Evolutionary conservation across 208 protist species (phyloP), one percentile per base, ranked within the genome.

Genomic region (Wallacemonas sp.): DNA sequence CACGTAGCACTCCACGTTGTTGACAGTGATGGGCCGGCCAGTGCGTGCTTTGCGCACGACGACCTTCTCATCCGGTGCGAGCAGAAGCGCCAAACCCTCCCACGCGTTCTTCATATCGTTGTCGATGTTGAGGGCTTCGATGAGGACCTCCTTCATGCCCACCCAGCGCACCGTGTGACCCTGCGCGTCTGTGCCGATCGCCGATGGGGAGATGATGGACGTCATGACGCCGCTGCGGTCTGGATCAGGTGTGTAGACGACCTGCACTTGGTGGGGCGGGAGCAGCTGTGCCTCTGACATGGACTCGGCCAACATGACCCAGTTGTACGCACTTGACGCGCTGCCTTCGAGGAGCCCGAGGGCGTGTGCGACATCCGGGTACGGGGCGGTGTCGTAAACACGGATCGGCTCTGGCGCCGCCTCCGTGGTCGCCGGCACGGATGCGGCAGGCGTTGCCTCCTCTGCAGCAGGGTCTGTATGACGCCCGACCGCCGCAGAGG

Each of bases 261-360:
- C 66, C 8, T 17, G 30, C 9, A 71, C 33, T 30, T n/a, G 14
- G 38, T 41, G 45, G 11, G 66, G 66, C 21, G 66, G 66, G 26
- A 71, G 46, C 31, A 71, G 47, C 46, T 71, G 66, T 30, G 54
- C 56, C 38, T 71, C 66, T 11, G 66, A 71, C 54, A 71, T 61
- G 24, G 66, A 39, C 47, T 71, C 66, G 27, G 66, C 66, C 21
- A 71, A 38, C 38, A 64, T 53, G n/a, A 59, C 56, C 66, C 66
- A 71, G 55, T 71, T 71, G 56, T 49, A 71, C 26, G 66, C 38
- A 38, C 66, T 71, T 2, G 24, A 41, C 5, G 55, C 26, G 26
- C 56, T 65, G 24, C 31, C 24, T 17, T 2, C 58, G 27, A 71
- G 2, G 15, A 71, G 45, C 36, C 21, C 0, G 21, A 71, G 22